Evolutionary conservation across 305 asterid genomes (phyloP).

Genomic region (Striga hermonthica): DNA sequence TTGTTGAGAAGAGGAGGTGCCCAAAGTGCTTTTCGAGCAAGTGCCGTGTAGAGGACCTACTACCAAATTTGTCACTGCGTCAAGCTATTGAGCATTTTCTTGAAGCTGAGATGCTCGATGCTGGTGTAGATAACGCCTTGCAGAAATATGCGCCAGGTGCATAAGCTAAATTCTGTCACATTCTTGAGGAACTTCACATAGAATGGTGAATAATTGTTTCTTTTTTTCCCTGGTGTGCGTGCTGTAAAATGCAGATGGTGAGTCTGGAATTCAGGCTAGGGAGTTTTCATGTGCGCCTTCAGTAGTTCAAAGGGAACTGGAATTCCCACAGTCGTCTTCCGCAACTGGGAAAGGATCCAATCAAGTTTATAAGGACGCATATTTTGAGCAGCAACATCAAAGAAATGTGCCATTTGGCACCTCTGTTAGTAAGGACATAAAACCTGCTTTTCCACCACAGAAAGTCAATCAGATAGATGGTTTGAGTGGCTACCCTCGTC

Average conservation of each 20-base stretch:
- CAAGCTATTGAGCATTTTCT: constrained; percentile 68
- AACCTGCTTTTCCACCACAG: constrained; percentile 30
- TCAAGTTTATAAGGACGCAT: constrained; percentile 45
- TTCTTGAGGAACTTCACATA: constrained; percentile 18
- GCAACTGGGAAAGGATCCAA: constrained; percentile 75
- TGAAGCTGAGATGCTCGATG: constrained; percentile 53
- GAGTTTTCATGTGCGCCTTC: constrained; percentile 52
- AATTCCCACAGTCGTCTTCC: constrained; percentile 64
- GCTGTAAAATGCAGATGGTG: constrained; percentile 64
- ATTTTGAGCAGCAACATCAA: constrained; percentile 34
- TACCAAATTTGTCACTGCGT: constrained; percentile 78
- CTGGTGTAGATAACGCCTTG: constrained; percentile 47
- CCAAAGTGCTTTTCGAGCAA: constrained; percentile 73
- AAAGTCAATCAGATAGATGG: constrained; percentile 36
- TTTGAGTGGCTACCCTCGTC: constrained; percentile 34
- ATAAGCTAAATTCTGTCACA: constrained; percentile 19
- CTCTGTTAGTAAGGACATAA: constrained; percentile 34
- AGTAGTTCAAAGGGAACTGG: constrained; percentile 48
- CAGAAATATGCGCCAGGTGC: constrained; percentile 70
- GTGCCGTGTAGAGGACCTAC: constrained; percentile 57
- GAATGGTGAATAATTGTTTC: constrained; percentile 21
- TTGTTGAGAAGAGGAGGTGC: constrained; percentile 60
- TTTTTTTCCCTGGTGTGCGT: constrained; percentile 1
- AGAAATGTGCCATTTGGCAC: constrained; percentile 34
- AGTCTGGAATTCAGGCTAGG: constrained; percentile 75